phyloP scores from a whole-genome alignment of 2,329 filamentous ascomycete genomes.

The Aspergillus eucalypticola region DNA sequence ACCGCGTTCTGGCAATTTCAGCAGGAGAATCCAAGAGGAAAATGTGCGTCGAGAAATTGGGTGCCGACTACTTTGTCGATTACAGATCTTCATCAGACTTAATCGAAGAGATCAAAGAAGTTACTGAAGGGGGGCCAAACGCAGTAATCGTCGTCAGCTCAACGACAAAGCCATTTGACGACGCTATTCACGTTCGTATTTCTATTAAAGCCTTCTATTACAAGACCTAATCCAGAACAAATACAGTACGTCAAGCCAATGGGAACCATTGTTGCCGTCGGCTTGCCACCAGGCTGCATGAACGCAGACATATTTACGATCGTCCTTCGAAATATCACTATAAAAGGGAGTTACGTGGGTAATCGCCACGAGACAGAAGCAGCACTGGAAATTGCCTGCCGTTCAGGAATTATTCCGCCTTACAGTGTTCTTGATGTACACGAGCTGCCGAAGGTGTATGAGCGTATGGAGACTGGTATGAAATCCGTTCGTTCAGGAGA shows the following conservation, averaged over 20 bases:
- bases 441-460: background rate
- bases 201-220: background rate
- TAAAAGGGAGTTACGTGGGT: background rate
- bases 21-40: background rate
- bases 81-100: background rate
- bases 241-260: background rate
- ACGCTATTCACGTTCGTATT: background rate
- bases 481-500: too few relatives aligned
- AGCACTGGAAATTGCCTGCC: constrained; percentile 67
- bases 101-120: background rate
- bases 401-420: background rate
- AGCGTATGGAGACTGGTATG: constrained; percentile 35
- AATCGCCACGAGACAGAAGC: constrained; percentile 55
- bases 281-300: background rate
- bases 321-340: background rate
- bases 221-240: background rate
- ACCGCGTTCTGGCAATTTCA: background rate
- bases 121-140: background rate
- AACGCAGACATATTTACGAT: background rate
- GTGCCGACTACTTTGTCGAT: background rate
- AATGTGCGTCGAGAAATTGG: background rate
- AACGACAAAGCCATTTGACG: background rate
- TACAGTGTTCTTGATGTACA: background rate
- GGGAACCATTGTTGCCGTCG: background rate
- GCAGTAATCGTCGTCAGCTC: background rate